Evolutionary conservation across 257 asterid genomes (phyloP).

Genomic region (Lantana camara): DNA sequence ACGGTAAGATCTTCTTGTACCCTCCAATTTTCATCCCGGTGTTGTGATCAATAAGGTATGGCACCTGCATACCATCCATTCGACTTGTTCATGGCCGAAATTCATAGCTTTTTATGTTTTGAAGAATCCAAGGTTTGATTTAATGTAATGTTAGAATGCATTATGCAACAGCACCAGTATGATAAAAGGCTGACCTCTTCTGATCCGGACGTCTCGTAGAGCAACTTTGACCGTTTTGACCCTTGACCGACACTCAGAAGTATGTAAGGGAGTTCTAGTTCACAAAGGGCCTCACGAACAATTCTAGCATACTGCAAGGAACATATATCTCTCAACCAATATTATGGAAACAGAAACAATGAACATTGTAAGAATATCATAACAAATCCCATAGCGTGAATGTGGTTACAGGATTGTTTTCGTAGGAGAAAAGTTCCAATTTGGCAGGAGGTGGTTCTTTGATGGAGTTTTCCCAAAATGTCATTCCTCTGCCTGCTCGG

Average conservation of each 20-base stretch:
- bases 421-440: conserved; percentile 77
- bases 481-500: conserved; percentile 89
- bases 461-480: conserved; percentile 63
- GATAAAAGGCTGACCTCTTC: conserved; percentile 49
- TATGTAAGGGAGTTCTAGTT: conserved; percentile 73
- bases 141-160: background rate
- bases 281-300: conserved; percentile 83
- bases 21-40: conserved; percentile 52
- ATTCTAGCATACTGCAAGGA: conserved; percentile 64
- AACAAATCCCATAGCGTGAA: background rate
- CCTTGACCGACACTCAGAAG: conserved; percentile 71
- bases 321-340: background rate
- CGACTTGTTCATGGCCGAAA: background rate
- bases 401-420: conserved; percentile 66
- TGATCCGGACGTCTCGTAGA: conserved; percentile 62
- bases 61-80: conserved; percentile 51
- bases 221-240: conserved; percentile 47
- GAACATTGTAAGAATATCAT: background rate
- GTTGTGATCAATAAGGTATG: conserved; percentile 74
- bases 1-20: conserved; percentile 57
- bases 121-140: background rate
- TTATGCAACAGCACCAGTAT: background rate
- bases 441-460: conserved; percentile 55
- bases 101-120: conserved; percentile 1
- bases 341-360: background rate